These are phyloP conservation scores for Annulohypoxylon stygium DNA, from an alignment of 495 filamentous ascomycete genomes.

Conservation along the genomic window DNA sequence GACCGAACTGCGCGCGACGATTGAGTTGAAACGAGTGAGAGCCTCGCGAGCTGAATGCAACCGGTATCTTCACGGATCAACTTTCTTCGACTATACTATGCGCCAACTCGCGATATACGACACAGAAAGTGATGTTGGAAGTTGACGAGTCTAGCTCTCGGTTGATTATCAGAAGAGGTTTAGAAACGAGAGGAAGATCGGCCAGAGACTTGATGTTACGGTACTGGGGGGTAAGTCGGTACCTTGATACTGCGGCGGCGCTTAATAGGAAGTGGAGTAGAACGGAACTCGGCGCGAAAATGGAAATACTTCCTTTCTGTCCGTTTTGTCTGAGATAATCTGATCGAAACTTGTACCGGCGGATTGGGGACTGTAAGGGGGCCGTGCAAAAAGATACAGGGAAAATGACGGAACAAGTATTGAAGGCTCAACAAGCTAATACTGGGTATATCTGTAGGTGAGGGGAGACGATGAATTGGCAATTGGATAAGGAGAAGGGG, in stretches of 20 bases:
- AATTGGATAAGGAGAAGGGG: constrained; percentile 34
- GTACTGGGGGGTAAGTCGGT: constrained; percentile 31
- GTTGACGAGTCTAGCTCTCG: constrained; percentile 16
- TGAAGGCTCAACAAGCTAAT: constrained; percentile 26
- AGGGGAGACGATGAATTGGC: constrained; percentile 1
- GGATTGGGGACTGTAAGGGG: constrained; percentile 42
- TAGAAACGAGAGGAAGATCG: constrained; percentile 31
- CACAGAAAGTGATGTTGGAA: constrained; percentile 16
- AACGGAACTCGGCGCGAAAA: constrained; percentile 37
- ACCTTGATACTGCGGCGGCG: constrained; percentile 46
- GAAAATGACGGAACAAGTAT: constrained; percentile 28
- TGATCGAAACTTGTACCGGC: constrained; percentile 45
- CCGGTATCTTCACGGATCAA: constrained; percentile 23
- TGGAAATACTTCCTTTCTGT: constrained; percentile 45
- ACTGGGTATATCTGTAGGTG: constrained; percentile 31
- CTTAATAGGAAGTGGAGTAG: constrained; percentile 46
- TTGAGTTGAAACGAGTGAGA: constrained; percentile 23
- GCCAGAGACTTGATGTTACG: constrained; percentile 33
- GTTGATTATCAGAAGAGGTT: constrained; percentile 38
- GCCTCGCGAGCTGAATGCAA: constrained; percentile 44
- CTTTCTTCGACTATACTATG: constrained; percentile 23
- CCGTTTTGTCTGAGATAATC: constrained; percentile 31
- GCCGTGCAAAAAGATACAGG: constrained; percentile 47
- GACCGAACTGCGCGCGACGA: constrained; percentile 23
- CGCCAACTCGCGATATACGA: constrained; percentile 17